Conservation (phyloP, 2,329 filamentous ascomycete genomes). For the Penicillium brevicompactum region DNA sequence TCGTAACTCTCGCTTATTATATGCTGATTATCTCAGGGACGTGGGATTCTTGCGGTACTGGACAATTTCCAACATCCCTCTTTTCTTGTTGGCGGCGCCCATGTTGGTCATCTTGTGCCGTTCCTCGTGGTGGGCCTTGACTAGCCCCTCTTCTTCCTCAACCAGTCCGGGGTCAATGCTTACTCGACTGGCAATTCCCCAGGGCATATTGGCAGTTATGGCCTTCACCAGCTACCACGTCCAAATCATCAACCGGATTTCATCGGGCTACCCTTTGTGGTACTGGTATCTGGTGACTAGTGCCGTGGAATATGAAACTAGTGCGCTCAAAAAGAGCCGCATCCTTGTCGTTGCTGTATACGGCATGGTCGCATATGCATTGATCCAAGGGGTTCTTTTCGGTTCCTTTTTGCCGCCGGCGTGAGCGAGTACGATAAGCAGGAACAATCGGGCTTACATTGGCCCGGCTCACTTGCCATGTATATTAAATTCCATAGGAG, state of each 20-base stretch:
- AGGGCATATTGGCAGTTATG: constrained; percentile 70
- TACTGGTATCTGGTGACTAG: constrained; percentile 73
- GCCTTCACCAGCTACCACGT: constrained; percentile 84
- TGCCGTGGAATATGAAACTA: constrained; percentile 24
- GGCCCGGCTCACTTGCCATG: background rate
- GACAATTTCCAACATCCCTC: constrained; percentile 79
- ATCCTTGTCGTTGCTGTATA: constrained; percentile 50
- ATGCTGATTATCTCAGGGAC: constrained; percentile 61
- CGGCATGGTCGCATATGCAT: constrained; percentile 78
- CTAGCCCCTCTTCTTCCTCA: constrained; percentile 28
- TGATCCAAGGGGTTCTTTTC: constrained; percentile 81
- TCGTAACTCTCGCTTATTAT: background rate
- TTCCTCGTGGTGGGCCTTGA: constrained; percentile 59
- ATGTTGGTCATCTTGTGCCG: constrained; percentile 68
- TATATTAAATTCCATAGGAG: background rate
- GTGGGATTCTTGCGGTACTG: constrained; percentile 88
- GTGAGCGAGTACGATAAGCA: constrained; percentile 2
- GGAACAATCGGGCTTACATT: background rate
- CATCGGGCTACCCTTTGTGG: constrained; percentile 87
- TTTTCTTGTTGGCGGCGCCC: constrained; percentile 82
- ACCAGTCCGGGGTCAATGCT: constrained; percentile 34
- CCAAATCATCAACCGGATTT: constrained; percentile 87
- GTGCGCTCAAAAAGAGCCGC: constrained; percentile 20
- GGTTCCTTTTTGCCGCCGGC: constrained; percentile 91
- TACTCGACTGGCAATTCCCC: constrained; percentile 67